phyloP scores from a whole-genome alignment of 495 filamentous ascomycete genomes.

The Aspergillus sclerotiicarbonarius region DNA sequence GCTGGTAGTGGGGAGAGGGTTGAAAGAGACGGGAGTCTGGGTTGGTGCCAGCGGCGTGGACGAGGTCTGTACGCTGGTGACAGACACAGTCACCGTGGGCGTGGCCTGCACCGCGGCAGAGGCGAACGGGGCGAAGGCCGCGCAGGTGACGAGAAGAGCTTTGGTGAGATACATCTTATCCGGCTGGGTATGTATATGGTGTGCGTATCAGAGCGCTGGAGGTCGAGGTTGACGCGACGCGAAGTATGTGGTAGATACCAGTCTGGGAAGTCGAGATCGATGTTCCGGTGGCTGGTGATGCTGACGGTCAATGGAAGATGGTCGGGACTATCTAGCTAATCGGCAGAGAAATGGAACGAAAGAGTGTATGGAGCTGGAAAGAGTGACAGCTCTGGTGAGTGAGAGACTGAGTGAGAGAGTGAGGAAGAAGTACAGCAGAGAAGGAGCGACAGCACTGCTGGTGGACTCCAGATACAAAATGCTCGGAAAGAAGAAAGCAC shows the following conservation, averaged over 20 bases:
- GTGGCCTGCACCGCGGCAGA: conserved; percentile 30
- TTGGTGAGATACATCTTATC: conserved; percentile 39
- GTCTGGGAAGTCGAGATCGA: background rate
- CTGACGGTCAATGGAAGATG: background rate
- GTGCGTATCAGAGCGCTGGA: background rate
- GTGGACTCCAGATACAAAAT: too few species aligned
- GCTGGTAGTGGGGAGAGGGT: background rate
- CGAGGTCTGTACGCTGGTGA: conserved; percentile 30
- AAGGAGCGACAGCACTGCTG: conserved; percentile 9
- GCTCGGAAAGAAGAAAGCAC: conserved; percentile 23
- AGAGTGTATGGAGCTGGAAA: conserved; percentile 43
- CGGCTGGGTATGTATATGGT: conserved; percentile 3
- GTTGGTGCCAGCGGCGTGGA: conserved; percentile 3
- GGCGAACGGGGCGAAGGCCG: conserved; percentile 34
- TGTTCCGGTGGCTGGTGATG: background rate
- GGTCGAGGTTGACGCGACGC: background rate
- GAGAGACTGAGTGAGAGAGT: background rate
- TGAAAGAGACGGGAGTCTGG: background rate
- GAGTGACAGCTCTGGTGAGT: conserved; percentile 40
- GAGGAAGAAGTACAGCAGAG: conserved; percentile 28
- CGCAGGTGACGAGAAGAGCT: conserved; percentile 29
- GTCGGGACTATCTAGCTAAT: background rate
- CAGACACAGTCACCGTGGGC: conserved; percentile 29
- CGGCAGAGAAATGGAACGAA: conserved; percentile 12
- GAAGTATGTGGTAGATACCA: too few species aligned